These are phyloP conservation scores for Carex scoparia DNA, from an alignment of 176 grass and related monocot species.

Conservation along the genomic window DNA sequence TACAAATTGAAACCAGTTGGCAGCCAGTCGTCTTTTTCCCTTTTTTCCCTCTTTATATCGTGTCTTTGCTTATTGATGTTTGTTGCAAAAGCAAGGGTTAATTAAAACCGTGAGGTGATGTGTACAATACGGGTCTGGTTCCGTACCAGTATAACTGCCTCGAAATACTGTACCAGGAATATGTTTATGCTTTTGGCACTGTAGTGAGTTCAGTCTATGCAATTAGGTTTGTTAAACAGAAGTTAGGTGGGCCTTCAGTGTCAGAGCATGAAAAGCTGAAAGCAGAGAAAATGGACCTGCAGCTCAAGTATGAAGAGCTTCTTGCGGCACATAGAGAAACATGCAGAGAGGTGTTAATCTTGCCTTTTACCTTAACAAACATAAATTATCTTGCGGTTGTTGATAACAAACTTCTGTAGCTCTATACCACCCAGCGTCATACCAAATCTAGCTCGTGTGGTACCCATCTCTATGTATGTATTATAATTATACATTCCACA, in stretches of 20 bases:
- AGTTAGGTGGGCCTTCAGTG: slow-evolving; percentile 78
- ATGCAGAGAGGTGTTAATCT: slow-evolving; percentile 60
- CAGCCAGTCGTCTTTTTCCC: background rate
- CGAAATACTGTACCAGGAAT: background rate
- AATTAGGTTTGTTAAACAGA: slow-evolving; percentile 81
- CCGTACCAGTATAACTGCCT: background rate
- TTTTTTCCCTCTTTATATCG: background rate
- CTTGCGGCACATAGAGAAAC: slow-evolving; percentile 57
- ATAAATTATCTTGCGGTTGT: background rate
- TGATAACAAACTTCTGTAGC: background rate
- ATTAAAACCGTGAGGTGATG: background rate
- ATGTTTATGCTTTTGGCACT: background rate
- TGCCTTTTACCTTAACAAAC: background rate
- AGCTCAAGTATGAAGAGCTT: slow-evolving; percentile 89
- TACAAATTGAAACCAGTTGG: background rate
- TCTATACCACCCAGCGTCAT: background rate
- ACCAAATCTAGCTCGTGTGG: background rate
- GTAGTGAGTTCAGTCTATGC: background rate
- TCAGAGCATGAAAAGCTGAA: slow-evolving; percentile 86
- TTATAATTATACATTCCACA: background rate
- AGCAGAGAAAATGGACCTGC: slow-evolving; percentile 83
- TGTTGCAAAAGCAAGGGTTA: background rate
- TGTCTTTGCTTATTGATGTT: background rate
- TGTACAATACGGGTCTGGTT: background rate
- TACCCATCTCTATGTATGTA: background rate